These are phyloP conservation scores for Aspergillus melleus DNA, from an alignment of 2,329 filamentous ascomycete species.

Conservation along the genomic window DNA sequence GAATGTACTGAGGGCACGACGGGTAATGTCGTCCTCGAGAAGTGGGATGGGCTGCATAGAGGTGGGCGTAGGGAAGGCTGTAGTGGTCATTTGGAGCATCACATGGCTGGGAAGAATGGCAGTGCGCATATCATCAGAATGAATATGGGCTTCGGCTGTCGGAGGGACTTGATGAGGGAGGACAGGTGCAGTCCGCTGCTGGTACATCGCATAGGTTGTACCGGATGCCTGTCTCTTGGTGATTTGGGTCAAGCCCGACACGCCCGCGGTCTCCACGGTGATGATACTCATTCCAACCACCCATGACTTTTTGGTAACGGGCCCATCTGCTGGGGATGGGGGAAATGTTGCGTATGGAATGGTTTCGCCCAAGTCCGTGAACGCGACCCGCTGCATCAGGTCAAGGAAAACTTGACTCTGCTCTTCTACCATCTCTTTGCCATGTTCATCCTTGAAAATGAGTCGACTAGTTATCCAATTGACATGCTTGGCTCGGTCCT, in stretches of 20 bases:
- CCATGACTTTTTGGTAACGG: slow-evolving; percentile 50
- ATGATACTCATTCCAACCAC: slow-evolving; percentile 54
- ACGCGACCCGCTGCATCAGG: slow-evolving; percentile 87
- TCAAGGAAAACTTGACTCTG: slow-evolving; percentile 92
- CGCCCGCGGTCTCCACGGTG: slow-evolving; percentile 50
- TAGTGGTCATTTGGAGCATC: slow-evolving; percentile 45
- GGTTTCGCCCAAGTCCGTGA: slow-evolving; percentile 76
- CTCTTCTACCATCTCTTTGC: slow-evolving; percentile 77
- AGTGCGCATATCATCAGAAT: slow-evolving; percentile 40
- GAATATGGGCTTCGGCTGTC: slow-evolving; percentile 40
- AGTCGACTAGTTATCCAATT: slow-evolving; percentile 88
- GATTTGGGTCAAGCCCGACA: slow-evolving; percentile 50
- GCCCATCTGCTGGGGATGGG: slow-evolving; percentile 42
- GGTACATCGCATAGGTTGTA: slow-evolving; percentile 50
- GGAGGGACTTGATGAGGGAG: slow-evolving; percentile 47
- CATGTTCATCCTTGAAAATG: slow-evolving; percentile 71
- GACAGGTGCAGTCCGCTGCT: slow-evolving; percentile 47
- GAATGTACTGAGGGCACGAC: slow-evolving; percentile 75
- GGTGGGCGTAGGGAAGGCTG: slow-evolving; percentile 45
- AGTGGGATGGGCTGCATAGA: slow-evolving; percentile 71
- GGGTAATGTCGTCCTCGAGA: slow-evolving; percentile 68
- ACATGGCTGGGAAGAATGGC: slow-evolving; percentile 49
- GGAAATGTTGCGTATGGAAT: slow-evolving; percentile 44
- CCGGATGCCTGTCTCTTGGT: slow-evolving; percentile 54
- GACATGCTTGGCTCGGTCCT: slow-evolving; percentile 80